A percentile compares a stretch with the other conserved stretches of the same genome.
Evolutionary conservation across 805 yeast species (phyloP).

Genomic region (Saccharomycopsis schoenii): DNA sequence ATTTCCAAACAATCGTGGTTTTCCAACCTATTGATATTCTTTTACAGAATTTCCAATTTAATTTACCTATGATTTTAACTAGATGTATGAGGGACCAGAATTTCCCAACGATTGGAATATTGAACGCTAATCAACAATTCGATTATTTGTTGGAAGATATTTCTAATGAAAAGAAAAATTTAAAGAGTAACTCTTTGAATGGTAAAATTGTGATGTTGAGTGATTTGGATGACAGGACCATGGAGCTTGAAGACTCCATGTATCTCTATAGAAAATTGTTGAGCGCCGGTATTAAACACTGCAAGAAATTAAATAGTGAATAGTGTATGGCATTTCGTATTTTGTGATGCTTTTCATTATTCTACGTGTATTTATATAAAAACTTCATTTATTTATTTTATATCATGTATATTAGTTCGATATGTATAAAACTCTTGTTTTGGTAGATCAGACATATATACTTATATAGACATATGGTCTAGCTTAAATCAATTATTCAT

Average conservation of each 20-base stretch:
- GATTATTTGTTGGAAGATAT: background rate
- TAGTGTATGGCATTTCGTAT: background rate
- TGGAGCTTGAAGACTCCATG: background rate
- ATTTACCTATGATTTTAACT: background rate
- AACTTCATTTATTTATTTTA: no score
- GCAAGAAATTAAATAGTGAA: background rate
- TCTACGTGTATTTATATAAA: background rate
- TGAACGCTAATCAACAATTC: background rate
- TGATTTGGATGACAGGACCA: background rate
- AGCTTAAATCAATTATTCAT: background rate
- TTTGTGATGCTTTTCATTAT: background rate
- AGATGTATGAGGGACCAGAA: background rate
- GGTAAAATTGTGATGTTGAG: background rate
- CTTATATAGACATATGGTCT: background rate
- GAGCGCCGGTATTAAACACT: background rate
- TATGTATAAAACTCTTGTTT: background rate
- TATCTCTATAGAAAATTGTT: background rate
- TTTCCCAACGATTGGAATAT: background rate
- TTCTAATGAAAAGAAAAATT: background rate
- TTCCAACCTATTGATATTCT: background rate
- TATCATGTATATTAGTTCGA: background rate
- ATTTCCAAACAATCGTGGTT: background rate
- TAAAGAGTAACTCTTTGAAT: background rate
- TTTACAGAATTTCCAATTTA: background rate
- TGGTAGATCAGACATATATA: background rate